These are phyloP conservation scores for Cyphellophora europaea DNA, from an alignment of 2,329 filamentous ascomycete genomes.

Conservation along the genomic window DNA sequence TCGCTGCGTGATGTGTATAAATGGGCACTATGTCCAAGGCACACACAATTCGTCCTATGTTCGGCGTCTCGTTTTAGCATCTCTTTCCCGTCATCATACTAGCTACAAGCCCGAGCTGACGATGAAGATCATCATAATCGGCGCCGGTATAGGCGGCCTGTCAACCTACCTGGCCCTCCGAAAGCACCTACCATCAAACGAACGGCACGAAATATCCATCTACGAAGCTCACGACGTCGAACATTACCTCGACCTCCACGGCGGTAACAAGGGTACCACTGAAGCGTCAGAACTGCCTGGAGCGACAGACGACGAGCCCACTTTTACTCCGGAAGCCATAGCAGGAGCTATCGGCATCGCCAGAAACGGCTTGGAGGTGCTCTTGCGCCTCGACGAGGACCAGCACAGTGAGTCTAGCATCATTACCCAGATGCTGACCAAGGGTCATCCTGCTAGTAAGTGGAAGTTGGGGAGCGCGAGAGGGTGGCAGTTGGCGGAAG, in stretches of 20 bases:
- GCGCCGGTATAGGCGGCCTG: conserved; percentile 33
- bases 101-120: no score
- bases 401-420: conserved; percentile 11
- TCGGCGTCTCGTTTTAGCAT: no score
- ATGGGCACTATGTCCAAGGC: no score
- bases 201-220: conserved; percentile 25
- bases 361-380: conserved; percentile 30
- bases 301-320: conserved; percentile 2
- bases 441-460: conserved; percentile 25
- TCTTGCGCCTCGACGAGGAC: conserved; percentile 25
- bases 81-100: no score
- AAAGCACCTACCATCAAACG: conserved; percentile 25
- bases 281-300: neutral
- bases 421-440: conserved; percentile 23
- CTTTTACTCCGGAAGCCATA: conserved; percentile 26
- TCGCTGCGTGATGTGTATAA: no score
- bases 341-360: conserved; percentile 30
- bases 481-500: conserved; percentile 24
- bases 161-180: conserved; percentile 29
- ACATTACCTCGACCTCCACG: conserved; percentile 11
- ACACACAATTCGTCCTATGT: no score
- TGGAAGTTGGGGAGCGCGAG: conserved; percentile 26
- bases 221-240: conserved; percentile 32
- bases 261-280: neutral
- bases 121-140: conserved; percentile 35